phyloP scores from a whole-genome alignment of 176 grass and related monocot species.

The barley (Hordeum vulgare) region MorexV3_pseudomolecules_assembly NC_058519.1:23837029-23837528 shows the following conservation, averaged over 20 bases:
- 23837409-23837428: background rate
- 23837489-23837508: background rate
- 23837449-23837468: background rate
- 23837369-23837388: background rate
- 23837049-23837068: background rate
- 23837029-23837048: too few relatives aligned
- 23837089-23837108: background rate
- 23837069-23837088: background rate
- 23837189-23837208: background rate
- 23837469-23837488: background rate
- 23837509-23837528: background rate
- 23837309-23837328: background rate
- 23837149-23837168: background rate
- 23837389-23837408: too few relatives aligned
- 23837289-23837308: background rate
- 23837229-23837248: background rate
- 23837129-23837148: too few relatives aligned
- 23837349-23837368: background rate
- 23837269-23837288: background rate
- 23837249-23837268: background rate
- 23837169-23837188: background rate
- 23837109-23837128: too few relatives aligned
- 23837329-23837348: background rate
- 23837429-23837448: background rate
- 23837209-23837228: background rate